phyloP scores from a whole-genome alignment of 176 grass and related monocot genomes.

The Cenchrus fungigraminus region DNA sequence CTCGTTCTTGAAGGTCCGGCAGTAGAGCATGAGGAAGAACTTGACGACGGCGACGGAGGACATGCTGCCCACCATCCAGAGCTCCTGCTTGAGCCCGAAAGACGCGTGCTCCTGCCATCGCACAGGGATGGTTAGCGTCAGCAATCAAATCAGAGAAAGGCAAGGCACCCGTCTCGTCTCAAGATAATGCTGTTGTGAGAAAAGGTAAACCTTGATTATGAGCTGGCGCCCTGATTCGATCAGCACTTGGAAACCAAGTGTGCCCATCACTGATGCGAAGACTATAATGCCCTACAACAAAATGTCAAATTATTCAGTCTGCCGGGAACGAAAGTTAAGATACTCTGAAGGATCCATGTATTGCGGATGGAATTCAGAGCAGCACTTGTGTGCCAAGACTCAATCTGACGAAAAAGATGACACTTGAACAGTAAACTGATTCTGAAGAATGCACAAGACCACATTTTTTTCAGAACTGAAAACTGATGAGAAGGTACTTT shows the following conservation, averaged over 20 bases:
- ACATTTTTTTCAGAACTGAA: background rate
- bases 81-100: slow-evolving; percentile 57
- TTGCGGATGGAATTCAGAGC: background rate
- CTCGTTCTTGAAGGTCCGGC: slow-evolving; percentile 85
- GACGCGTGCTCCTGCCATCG: slow-evolving; percentile 53
- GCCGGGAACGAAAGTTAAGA: background rate
- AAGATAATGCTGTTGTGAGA: background rate
- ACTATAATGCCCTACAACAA: slow-evolving; percentile 82
- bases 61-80: slow-evolving; percentile 96
- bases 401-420: background rate
- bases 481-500: background rate
- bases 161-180: background rate
- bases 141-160: background rate
- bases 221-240: slow-evolving; percentile 87
- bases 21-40: slow-evolving; percentile 94
- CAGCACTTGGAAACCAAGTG: slow-evolving; percentile 86
- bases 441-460: background rate
- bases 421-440: background rate
- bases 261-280: slow-evolving; percentile 92
- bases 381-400: background rate
- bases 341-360: background rate
- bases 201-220: slow-evolving; percentile 34
- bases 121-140: background rate
- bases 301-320: background rate
- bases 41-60: slow-evolving; percentile 72